Percentiles rank a stretch among this genome's conserved stretches.
These are phyloP conservation scores for Cicer pinnatifidum DNA, from an alignment of 306 rosid species.

Conservation along the genomic window DNA sequence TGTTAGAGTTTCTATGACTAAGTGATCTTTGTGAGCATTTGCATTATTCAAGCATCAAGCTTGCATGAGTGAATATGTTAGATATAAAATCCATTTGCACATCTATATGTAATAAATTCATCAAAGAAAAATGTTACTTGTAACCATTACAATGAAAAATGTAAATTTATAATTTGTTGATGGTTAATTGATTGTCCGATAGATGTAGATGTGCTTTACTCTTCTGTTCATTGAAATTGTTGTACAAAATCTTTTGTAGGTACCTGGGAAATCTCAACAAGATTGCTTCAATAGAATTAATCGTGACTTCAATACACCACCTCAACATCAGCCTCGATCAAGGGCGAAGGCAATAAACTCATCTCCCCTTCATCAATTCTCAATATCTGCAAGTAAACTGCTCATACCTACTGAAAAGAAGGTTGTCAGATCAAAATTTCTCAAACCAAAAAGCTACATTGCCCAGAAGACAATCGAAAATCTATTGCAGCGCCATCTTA, in stretches of 20 bases:
- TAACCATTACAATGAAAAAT: not conserved
- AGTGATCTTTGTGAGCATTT: not conserved
- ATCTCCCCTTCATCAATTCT: constrained; percentile 54
- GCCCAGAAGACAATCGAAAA: constrained; percentile 60
- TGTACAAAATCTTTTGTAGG: constrained; percentile 58
- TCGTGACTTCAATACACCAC: constrained; percentile 66
- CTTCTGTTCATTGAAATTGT: constrained; percentile 4
- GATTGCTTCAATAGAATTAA: constrained; percentile 89
- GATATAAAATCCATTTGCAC: not conserved
- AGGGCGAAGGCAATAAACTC: constrained; percentile 59
- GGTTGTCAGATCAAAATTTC: constrained; percentile 48
- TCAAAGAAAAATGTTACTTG: not conserved
- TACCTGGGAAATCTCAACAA: constrained; percentile 87
- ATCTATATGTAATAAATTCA: not conserved
- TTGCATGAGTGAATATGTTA: not conserved
- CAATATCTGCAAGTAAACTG: constrained; percentile 71
- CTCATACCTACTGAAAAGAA: constrained; percentile 54
- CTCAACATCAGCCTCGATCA: constrained; percentile 59
- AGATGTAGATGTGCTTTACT: not conserved
- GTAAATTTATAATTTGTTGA: constrained; percentile 7
- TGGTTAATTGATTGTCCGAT: constrained; percentile 31
- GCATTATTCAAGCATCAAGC: not conserved
- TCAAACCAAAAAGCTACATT: constrained; percentile 53
- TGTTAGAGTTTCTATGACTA: not conserved
- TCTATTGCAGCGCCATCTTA: constrained; percentile 50